Evolutionary conservation across 2,329 filamentous ascomycete genomes (phyloP).

Genomic region (Botrytis fragariae): DNA sequence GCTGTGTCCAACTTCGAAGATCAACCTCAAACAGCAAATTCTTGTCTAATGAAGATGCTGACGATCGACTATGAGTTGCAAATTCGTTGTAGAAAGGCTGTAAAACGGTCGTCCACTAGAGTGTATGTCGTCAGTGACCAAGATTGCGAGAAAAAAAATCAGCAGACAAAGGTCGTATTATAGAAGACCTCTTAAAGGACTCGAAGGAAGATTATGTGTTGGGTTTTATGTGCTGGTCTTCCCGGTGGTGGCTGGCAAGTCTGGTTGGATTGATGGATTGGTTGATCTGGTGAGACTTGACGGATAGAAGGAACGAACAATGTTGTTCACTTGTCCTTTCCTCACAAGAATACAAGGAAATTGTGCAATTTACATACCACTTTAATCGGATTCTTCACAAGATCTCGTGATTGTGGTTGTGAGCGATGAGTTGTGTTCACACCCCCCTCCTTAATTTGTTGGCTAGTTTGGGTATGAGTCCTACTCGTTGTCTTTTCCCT

Average conservation of each 20-base stretch:
- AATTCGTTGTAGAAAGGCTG: background rate
- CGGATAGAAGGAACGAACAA: background rate
- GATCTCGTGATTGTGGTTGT: background rate
- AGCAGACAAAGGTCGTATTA: conserved; percentile 3
- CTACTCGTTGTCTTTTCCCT: background rate
- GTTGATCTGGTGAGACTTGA: background rate
- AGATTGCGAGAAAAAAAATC: background rate
- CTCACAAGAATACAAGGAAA: background rate
- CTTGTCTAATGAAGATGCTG: background rate
- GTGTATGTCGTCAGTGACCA: conserved; percentile 14
- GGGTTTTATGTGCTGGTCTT: background rate
- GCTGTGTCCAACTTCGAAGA: background rate
- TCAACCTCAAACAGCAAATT: background rate
- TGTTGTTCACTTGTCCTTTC: background rate
- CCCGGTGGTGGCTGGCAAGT: background rate
- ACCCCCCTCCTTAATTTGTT: background rate
- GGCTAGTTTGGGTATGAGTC: background rate
- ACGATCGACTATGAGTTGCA: background rate
- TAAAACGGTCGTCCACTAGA: background rate
- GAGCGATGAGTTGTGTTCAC: background rate
- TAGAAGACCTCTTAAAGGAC: conserved; percentile 1
- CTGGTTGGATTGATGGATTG: background rate
- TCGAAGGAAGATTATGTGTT: background rate
- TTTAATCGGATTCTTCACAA: background rate
- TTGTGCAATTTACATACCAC: background rate